Percentiles rank a stretch among this genome's conserved stretches.
Conservation (phyloP, 2,329 filamentous ascomycete genomes). For the Bipolaris victoriae region DNA sequence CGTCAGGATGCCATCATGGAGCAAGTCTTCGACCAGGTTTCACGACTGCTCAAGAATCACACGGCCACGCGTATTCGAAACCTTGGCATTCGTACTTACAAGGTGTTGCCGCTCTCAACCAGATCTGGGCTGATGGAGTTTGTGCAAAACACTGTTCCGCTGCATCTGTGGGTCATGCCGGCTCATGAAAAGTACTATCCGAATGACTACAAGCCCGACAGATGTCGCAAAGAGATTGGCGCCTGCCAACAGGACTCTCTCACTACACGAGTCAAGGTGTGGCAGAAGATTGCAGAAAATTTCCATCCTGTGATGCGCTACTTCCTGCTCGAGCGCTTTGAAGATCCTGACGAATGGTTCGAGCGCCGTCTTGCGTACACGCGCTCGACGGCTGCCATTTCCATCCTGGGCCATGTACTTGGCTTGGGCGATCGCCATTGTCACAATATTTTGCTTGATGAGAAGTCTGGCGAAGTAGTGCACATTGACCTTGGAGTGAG, state of each 20-base stretch:
- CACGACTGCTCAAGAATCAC: constrained; percentile 84
- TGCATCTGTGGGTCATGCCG: constrained; percentile 90
- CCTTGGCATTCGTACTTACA: constrained; percentile 93
- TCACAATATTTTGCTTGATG: constrained; percentile 94
- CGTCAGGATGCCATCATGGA: constrained; percentile 99
- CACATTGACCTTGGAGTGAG: constrained; percentile 97
- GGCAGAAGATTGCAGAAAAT: constrained; percentile 75
- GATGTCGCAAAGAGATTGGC: constrained; percentile 80
- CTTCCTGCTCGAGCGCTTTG: constrained; percentile 96
- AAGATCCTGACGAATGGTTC: constrained; percentile 97
- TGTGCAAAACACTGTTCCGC: constrained; percentile 87
- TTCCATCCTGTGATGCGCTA: constrained; percentile 95
- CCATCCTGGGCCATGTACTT: constrained; percentile 90
- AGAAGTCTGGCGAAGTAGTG: constrained; percentile 87
- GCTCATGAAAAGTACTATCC: constrained; percentile 88
- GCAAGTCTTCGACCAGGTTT: constrained; percentile 97
- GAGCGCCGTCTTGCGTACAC: constrained; percentile 87
- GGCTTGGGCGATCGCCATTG: constrained; percentile 94
- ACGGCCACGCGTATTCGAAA: constrained; percentile 85
- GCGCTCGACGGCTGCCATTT: constrained; percentile 90
- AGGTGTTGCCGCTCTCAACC: constrained; percentile 86
- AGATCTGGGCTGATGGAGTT: constrained; percentile 95
- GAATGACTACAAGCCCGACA: constrained; percentile 75
- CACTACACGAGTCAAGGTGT: constrained; percentile 75
- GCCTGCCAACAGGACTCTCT: constrained; percentile 72